Evolutionary conservation across 257 asterid genomes (phyloP).

Genomic region (Scutellaria galericulata): DNA sequence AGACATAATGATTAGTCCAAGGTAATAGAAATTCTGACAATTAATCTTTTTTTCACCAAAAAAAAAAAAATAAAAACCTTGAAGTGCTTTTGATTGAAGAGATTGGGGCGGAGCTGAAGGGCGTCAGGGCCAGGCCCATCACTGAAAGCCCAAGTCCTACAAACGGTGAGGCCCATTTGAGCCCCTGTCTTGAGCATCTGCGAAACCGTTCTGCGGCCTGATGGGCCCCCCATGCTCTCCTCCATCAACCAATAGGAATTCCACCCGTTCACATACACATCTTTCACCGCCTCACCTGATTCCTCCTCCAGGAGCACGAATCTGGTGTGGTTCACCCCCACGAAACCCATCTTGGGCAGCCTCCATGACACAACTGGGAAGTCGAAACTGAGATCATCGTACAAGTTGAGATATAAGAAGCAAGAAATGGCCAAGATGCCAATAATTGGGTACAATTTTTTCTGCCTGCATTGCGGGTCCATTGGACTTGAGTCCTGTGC

Average conservation of each 20-base stretch:
- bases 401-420: conserved; percentile 44
- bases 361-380: conserved; percentile 43
- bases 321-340: conserved; percentile 59
- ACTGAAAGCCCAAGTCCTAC: conserved; percentile 70
- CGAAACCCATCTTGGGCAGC: conserved; percentile 48
- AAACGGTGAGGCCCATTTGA: conserved; percentile 58
- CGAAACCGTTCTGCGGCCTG: conserved; percentile 44
- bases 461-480: conserved; percentile 51
- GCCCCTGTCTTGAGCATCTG: conserved; percentile 56
- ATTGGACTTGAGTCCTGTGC: conserved; percentile 14
- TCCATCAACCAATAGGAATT: conserved; percentile 72
- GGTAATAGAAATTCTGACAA: too few species aligned
- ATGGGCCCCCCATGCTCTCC: conserved; percentile 43
- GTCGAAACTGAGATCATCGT: conserved; percentile 34
- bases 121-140: conserved; percentile 52
- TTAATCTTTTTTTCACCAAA: neutral
- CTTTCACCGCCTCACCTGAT: neutral
- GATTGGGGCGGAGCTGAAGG: conserved; percentile 54
- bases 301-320: conserved; percentile 40
- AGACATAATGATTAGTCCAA: neutral
- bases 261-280: conserved; percentile 62
- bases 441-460: conserved; percentile 42
- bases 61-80: conserved; percentile 30
- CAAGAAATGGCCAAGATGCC: conserved; percentile 43
- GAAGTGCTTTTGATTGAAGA: conserved; percentile 54